Evolutionary conservation across 2,329 filamentous ascomycete genomes (phyloP).

Genomic region (Curvularia verruculosa): DNA sequence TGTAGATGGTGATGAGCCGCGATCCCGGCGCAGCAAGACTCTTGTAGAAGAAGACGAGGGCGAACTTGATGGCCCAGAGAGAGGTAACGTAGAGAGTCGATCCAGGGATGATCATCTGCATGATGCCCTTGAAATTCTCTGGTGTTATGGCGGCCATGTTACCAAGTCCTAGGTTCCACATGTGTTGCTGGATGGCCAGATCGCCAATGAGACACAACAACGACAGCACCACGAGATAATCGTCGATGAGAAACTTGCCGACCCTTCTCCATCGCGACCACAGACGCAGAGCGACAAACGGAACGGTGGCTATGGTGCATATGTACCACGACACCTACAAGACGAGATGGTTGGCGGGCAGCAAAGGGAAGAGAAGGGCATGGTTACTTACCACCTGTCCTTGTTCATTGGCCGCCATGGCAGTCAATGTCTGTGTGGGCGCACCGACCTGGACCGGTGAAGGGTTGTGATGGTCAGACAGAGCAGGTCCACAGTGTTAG

Average conservation of each 20-base stretch:
- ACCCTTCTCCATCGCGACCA: slow-evolving; percentile 38
- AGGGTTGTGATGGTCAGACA: slow-evolving; percentile 1
- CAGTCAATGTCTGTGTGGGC: not conserved
- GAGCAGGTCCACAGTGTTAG: slow-evolving; percentile 1
- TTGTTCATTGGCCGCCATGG: slow-evolving; percentile 20
- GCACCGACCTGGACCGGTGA: slow-evolving; percentile 6
- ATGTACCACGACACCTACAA: slow-evolving; percentile 46
- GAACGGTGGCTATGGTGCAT: slow-evolving; percentile 34
- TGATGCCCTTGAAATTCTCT: slow-evolving; percentile 29
- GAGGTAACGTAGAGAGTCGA: slow-evolving; percentile 52
- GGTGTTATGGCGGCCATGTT: slow-evolving; percentile 22
- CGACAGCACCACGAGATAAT: slow-evolving; percentile 40
- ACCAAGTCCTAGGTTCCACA: slow-evolving; percentile 42
- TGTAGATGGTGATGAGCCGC: slow-evolving; percentile 48
- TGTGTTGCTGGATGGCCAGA: slow-evolving; percentile 36
- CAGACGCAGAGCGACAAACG: slow-evolving; percentile 39
- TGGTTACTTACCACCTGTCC: slow-evolving; percentile 33
- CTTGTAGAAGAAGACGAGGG: slow-evolving; percentile 53
- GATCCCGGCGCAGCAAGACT: slow-evolving; percentile 48
- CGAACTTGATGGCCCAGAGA: slow-evolving; percentile 52
- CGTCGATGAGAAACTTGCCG: slow-evolving; percentile 37
- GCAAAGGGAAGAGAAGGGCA: not conserved
- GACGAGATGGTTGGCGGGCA: not conserved
- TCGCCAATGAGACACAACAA: slow-evolving; percentile 38
- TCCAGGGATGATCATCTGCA: slow-evolving; percentile 50